Conservation (phyloP, 2,329 filamentous ascomycete species). For the Aspergillus arachidicola region DNA sequence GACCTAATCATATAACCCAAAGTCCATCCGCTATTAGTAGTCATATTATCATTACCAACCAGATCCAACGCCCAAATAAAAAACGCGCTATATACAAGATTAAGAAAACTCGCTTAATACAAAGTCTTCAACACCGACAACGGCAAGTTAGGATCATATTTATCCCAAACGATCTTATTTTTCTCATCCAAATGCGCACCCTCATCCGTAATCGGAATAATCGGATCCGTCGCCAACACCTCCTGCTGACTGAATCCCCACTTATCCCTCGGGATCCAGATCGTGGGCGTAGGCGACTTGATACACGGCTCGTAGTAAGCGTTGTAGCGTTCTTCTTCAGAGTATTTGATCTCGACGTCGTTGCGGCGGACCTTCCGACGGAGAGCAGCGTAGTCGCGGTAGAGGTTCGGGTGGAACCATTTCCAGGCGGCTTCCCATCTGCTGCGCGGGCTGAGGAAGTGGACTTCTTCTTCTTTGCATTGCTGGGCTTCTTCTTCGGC, state of each 20-base stretch:
- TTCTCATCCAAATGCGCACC: slow-evolving; percentile 70
- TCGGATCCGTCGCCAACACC: slow-evolving; percentile 68
- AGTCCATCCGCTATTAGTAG: neutral
- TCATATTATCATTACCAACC: neutral
- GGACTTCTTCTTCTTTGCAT: slow-evolving; percentile 37
- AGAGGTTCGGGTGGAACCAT: slow-evolving; percentile 71
- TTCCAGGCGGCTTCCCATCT: slow-evolving; percentile 32
- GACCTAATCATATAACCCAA: neutral
- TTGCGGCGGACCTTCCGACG: slow-evolving; percentile 67
- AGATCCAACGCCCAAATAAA: neutral
- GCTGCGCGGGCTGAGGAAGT: neutral
- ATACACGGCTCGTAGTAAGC: slow-evolving; percentile 77
- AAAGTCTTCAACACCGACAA: slow-evolving; percentile 58
- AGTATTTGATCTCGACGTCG: slow-evolving; percentile 61
- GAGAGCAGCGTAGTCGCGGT: slow-evolving; percentile 73
- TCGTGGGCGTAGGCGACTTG: slow-evolving; percentile 60
- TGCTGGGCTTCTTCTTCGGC: slow-evolving; percentile 54
- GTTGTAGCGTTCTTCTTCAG: slow-evolving; percentile 61
- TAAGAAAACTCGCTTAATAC: slow-evolving; percentile 38
- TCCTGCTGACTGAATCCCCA: slow-evolving; percentile 76
- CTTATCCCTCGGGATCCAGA: slow-evolving; percentile 81
- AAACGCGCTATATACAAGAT: neutral
- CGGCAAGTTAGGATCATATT: slow-evolving; percentile 58
- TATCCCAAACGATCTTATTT: slow-evolving; percentile 65
- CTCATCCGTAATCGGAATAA: slow-evolving; percentile 80